These are phyloP conservation scores for Leccinum rimulosum DNA, from an alignment of 768 basidiomycete genomes.

Conservation along the genomic window DNA sequence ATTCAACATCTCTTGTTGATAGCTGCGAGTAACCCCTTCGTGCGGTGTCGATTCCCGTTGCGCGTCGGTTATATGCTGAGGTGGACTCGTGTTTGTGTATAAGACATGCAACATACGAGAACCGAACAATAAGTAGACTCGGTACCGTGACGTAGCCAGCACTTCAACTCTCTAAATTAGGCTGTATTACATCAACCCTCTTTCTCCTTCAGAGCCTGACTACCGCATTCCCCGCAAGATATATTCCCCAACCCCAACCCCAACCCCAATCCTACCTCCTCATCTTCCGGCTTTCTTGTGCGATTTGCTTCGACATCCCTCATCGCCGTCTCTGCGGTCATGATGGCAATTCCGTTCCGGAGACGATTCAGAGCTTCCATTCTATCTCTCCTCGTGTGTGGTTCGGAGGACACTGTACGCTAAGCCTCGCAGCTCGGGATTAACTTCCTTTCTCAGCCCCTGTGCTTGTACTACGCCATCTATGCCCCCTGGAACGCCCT, in stretches of 20 bases:
- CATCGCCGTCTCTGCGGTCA: slow-evolving; percentile 70
- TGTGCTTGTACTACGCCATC: slow-evolving; percentile 2
- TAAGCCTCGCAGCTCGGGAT: too few relatives aligned
- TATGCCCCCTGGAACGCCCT: slow-evolving; percentile 79
- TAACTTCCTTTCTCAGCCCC: slow-evolving; percentile 8
- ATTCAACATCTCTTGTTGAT: slow-evolving; percentile 80
- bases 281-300: slow-evolving; percentile 69
- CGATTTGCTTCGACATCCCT: slow-evolving; percentile 69
- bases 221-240: too few relatives aligned
- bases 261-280: slow-evolving; percentile 55
- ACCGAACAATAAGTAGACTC: too few relatives aligned
- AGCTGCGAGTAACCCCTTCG: slow-evolving; percentile 43
- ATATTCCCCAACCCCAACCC: slow-evolving; percentile 34
- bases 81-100: neutral
- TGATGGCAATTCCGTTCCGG: slow-evolving; percentile 67
- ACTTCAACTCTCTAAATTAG: too few relatives aligned
- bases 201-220: too few relatives aligned
- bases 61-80: neutral
- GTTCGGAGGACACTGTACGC: slow-evolving; percentile 46
- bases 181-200: too few relatives aligned
- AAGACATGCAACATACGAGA: neutral
- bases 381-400: slow-evolving; percentile 66
- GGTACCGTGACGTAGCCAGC: too few relatives aligned
- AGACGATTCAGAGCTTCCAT: slow-evolving; percentile 77
- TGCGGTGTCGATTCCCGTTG: neutral